Conservation (phyloP, 1,284 basidiomycete species). For the Boletus mariae region DNA sequence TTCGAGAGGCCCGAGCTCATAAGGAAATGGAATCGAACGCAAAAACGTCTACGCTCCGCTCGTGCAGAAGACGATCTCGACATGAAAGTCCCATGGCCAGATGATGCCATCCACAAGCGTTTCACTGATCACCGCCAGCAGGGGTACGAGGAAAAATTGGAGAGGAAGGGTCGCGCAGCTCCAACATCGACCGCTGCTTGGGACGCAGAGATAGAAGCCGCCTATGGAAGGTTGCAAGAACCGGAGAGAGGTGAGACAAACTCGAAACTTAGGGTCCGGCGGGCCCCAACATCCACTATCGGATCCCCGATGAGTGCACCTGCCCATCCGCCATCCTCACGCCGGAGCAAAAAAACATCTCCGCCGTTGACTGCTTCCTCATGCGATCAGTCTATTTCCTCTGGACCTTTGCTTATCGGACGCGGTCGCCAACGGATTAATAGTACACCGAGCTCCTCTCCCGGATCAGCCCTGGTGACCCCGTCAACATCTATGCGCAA, state of each 20-base stretch:
- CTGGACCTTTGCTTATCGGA: constrained; percentile 13
- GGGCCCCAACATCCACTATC: constrained; percentile 4
- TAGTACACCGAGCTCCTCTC: constrained; percentile 12
- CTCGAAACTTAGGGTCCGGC: constrained; percentile 24
- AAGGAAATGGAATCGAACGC: constrained; percentile 28
- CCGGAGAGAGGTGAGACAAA: constrained; percentile 27
- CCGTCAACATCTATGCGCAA: constrained; percentile 10
- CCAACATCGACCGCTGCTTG: constrained; percentile 17
- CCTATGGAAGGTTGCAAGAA: constrained; percentile 22
- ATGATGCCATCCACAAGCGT: constrained; percentile 40
- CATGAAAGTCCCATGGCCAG: constrained; percentile 31
- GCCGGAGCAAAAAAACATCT: constrained; percentile 13
- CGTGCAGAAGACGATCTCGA: constrained; percentile 21
- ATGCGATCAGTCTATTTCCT: constrained; percentile 18
- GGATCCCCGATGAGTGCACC: constrained; percentile 9
- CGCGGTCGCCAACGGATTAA: constrained; percentile 2
- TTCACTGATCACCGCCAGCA: constrained; percentile 40
- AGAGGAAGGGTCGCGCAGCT: constrained; percentile 10
- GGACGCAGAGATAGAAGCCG: constrained; percentile 29
- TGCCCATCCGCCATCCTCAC: constrained; percentile 4
- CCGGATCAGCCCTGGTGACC: constrained; percentile 4
- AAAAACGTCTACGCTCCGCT: constrained; percentile 11
- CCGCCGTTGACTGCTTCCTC: constrained; percentile 12
- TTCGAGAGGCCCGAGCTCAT: constrained; percentile 22
- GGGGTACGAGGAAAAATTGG: constrained; percentile 43